phyloP scores from a whole-genome alignment of 2,329 filamentous ascomycete genomes.

The Hypoxylon sp. region DNA sequence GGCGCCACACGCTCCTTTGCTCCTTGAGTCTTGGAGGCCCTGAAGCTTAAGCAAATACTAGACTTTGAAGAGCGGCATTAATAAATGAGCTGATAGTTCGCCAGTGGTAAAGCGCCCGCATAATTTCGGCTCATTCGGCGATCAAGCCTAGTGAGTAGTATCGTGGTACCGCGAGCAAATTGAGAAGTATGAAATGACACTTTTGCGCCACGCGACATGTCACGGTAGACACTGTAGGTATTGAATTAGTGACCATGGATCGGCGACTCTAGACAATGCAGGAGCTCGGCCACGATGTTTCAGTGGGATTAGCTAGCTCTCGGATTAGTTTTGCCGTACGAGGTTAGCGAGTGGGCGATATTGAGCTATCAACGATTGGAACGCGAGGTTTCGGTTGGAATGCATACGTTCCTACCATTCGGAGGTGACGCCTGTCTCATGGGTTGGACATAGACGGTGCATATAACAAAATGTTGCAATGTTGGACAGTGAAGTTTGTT shows the following conservation, averaged over 20 bases:
- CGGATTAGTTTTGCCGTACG: conserved; percentile 31
- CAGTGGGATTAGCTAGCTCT: conserved; percentile 34
- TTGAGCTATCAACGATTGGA: conserved; percentile 27
- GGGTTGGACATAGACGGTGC: conserved; percentile 16
- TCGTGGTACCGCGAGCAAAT: conserved; percentile 20
- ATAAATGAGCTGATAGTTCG: conserved; percentile 23
- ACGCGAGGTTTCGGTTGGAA: conserved; percentile 27
- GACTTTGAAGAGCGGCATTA: conserved; percentile 14
- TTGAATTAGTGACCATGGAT: conserved; percentile 30
- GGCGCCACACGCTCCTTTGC: conserved; percentile 26
- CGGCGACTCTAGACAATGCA: conserved; percentile 37
- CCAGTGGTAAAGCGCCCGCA: conserved; percentile 21
- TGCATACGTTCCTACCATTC: conserved; percentile 16
- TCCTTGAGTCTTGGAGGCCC: conserved; percentile 15
- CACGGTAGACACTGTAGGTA: conserved; percentile 28
- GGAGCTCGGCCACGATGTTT: conserved; percentile 37
- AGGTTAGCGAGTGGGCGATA: conserved; percentile 15
- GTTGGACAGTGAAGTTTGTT: conserved; percentile 9
- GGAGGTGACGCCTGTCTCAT: conserved; percentile 29
- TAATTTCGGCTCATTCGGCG: conserved; percentile 17
- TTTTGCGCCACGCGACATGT: conserved; percentile 33
- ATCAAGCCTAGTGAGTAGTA: conserved; percentile 22
- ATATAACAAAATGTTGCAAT: conserved; percentile 14
- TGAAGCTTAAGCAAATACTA: conserved; percentile 23
- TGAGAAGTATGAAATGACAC: conserved; percentile 14